These are phyloP conservation scores for Bryum argenteum DNA, from an alignment of 225 moss, liverwort and hornwort species.

Conservation along the genomic window DNA sequence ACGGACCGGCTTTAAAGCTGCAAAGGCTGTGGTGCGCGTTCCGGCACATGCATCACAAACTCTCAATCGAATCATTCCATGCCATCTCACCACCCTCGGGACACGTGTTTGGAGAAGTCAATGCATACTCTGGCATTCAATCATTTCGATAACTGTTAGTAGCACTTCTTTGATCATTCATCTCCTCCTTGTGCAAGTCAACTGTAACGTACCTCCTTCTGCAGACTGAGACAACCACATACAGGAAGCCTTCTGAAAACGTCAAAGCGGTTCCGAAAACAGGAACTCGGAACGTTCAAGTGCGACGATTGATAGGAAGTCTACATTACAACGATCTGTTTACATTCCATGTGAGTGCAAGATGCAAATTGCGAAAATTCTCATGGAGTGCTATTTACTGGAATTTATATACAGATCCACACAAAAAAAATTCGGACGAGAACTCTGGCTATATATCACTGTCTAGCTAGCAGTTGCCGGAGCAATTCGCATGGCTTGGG, in stretches of 20 bases:
- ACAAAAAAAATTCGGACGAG: too few relatives aligned
- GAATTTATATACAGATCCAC: conserved; percentile 5
- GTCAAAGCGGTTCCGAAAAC: too few relatives aligned
- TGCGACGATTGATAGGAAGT: background rate
- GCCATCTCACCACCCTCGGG: background rate
- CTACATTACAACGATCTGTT: background rate
- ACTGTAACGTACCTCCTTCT: background rate
- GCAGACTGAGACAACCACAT: too few relatives aligned
- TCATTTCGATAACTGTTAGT: background rate
- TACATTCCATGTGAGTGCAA: background rate
- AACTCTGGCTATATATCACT: too few relatives aligned
- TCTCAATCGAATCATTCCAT: background rate
- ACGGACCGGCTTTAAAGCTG: background rate
- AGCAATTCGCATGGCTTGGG: background rate
- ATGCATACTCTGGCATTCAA: background rate
- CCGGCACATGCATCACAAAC: background rate
- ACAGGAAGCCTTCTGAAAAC: too few relatives aligned
- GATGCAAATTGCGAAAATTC: background rate
- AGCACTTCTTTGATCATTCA: background rate
- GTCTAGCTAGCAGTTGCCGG: background rate
- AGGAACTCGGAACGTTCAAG: too few relatives aligned
- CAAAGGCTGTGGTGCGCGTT: background rate
- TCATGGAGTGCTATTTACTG: too few relatives aligned
- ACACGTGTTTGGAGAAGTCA: conserved; percentile 6
- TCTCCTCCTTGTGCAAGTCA: background rate